A percentile compares a stretch with the other conserved stretches of the same genome.
Evolutionary conservation across 768 basidiomycete species (phyloP).

Genomic region (Coprinopsis strossmayeri): DNA sequence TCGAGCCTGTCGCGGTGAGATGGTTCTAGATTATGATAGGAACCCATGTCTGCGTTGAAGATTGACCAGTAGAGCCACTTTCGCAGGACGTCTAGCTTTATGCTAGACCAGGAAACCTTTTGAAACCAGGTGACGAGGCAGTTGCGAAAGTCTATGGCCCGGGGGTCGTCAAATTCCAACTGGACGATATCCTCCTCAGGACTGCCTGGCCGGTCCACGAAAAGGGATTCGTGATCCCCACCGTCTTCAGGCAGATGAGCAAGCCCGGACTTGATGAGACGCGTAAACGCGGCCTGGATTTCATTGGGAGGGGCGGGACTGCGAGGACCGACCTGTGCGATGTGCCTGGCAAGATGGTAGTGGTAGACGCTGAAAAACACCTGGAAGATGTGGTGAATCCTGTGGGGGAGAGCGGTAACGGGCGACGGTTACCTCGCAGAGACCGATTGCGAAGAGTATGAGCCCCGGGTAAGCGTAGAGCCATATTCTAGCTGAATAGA

Average conservation of each 20-base stretch:
- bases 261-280: constrained; percentile 63
- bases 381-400: constrained; percentile 25
- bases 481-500: constrained; percentile 37
- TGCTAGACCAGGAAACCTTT: constrained; percentile 65
- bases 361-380: constrained; percentile 68
- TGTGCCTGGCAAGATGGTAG: constrained; percentile 37
- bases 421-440: constrained; percentile 47
- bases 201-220: constrained; percentile 46
- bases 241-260: constrained; percentile 44
- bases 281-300: constrained; percentile 51
- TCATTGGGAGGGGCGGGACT: constrained; percentile 44
- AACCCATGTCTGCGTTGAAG: constrained; percentile 60
- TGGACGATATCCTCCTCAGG: constrained; percentile 52
- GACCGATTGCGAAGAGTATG: constrained; percentile 40
- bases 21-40: constrained; percentile 38
- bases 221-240: constrained; percentile 49
- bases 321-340: constrained; percentile 40
- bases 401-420: constrained; percentile 1
- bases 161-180: constrained; percentile 58
- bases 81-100: constrained; percentile 55
- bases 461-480: constrained; percentile 31
- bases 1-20: constrained; percentile 46
- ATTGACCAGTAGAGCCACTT: constrained; percentile 84
- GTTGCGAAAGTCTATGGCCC: constrained; percentile 69
- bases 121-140: constrained; percentile 72